A percentile compares a stretch with the other conserved stretches of the same genome.
Conservation (phyloP, 495 filamentous ascomycete species). For the Penicillium paradoxum region DNA sequence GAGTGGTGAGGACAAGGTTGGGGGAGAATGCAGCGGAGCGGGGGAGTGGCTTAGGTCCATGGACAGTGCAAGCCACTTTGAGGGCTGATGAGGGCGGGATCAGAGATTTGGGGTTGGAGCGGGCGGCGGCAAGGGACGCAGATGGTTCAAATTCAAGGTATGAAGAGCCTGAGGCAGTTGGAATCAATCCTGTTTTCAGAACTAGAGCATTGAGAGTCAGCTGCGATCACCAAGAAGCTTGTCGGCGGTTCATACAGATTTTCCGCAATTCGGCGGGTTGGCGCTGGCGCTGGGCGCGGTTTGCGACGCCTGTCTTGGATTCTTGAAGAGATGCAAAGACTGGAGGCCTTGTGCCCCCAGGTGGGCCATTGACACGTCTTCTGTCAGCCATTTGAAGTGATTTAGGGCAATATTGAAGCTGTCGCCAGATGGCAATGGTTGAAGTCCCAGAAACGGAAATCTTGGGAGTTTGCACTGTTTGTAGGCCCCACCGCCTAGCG, state of each 20-base stretch:
- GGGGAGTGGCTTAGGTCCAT: conserved; percentile 87
- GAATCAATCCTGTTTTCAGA: conserved; percentile 85
- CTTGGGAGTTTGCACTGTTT: conserved; percentile 44
- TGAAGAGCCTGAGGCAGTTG: conserved; percentile 89
- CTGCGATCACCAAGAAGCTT: not conserved
- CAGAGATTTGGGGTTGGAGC: conserved; percentile 44
- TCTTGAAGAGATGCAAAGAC: conserved; percentile 53
- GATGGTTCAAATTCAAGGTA: conserved; percentile 81
- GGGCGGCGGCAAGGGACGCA: conserved; percentile 42
- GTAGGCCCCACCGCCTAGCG: conserved; percentile 20
- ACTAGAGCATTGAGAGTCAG: conserved; percentile 46
- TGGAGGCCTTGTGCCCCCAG: conserved; percentile 70
- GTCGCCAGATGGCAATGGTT: conserved; percentile 9
- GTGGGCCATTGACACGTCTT: conserved; percentile 85
- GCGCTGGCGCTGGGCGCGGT: conserved; percentile 48
- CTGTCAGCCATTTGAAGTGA: conserved; percentile 67
- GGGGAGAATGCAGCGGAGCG: conserved; percentile 85
- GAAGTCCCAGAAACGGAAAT: conserved; percentile 34
- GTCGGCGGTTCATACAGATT: conserved; percentile 61
- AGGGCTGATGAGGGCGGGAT: conserved; percentile 56
- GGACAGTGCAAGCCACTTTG: conserved; percentile 87
- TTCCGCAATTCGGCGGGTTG: conserved; percentile 65
- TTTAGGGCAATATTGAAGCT: conserved; percentile 7
- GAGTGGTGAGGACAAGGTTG: conserved; percentile 81
- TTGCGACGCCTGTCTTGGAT: conserved; percentile 31